Evolutionary conservation across 1,139 yeast species (phyloP).

Genomic region (Geotrichum reessii): DNA sequence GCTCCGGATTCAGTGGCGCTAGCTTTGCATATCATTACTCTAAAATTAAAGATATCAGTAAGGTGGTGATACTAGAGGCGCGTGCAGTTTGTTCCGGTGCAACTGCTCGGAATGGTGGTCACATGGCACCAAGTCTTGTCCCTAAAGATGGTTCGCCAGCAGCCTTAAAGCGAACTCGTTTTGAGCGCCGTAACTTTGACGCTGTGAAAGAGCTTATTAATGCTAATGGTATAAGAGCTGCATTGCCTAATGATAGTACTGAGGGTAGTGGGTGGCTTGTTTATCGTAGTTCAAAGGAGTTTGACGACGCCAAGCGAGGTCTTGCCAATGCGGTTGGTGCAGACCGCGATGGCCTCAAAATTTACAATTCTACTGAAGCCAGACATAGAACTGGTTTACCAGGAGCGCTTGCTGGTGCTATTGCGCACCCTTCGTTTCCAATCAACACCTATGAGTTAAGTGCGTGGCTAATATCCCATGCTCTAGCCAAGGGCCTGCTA

Average conservation of each 20-base stretch:
- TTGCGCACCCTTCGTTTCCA: constrained; percentile 40
- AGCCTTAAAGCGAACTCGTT: constrained; percentile 27
- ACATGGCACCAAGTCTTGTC: constrained; percentile 39
- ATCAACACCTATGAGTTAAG: constrained; percentile 43
- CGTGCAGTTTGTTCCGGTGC: constrained; percentile 45
- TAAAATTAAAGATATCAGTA: neutral
- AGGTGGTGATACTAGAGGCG: constrained; percentile 40
- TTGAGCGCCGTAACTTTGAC: constrained; percentile 26
- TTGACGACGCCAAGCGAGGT: constrained; percentile 21
- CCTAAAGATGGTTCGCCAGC: constrained; percentile 27
- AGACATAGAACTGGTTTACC: constrained; percentile 21
- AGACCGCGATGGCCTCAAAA: constrained; percentile 17
- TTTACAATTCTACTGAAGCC: constrained; percentile 22
- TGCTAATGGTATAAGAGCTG: constrained; percentile 37
- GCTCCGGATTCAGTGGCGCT: constrained; percentile 44
- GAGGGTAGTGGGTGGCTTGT: constrained; percentile 37
- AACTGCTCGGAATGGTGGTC: constrained; percentile 49
- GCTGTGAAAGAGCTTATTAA: constrained; percentile 27
- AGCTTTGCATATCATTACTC: constrained; percentile 36
- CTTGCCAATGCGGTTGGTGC: constrained; percentile 19
- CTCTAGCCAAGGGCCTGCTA: constrained; percentile 35
- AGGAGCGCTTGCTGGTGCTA: constrained; percentile 28
- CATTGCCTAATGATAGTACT: constrained; percentile 22
- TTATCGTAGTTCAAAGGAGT: constrained; percentile 22
- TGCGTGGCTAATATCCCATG: constrained; percentile 32